Base-by-base conservation (phyloP, 306 rosid genomes). In the Vicia faba region DNA sequence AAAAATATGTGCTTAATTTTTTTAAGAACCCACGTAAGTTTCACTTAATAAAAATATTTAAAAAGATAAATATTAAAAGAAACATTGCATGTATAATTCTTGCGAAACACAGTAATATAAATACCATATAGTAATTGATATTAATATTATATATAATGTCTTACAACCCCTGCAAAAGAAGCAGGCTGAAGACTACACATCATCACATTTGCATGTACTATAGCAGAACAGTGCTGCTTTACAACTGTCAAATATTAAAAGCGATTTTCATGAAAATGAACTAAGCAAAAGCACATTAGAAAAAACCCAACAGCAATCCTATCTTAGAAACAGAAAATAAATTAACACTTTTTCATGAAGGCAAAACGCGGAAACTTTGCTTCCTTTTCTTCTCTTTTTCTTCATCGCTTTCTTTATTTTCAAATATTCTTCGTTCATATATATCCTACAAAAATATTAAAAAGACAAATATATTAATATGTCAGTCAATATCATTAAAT, bases 361-460 rank as follows among this genome's bases (percentile, higher is more conserved):
- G 51, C 64, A 56, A 68, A 64, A 77, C 63, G 64, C 75, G 80
- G 85, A 81, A 81, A 77, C 82, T 81, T 77, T 69, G 85, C 80
- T 73, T 81, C 82, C 82, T 64, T 16, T 61, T 11, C 14, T 59
- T 57, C 65, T 44, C 48, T 63, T 29, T 41, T 12, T 50, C 39
- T 11, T 73, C 66, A 39, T 71, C 79, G 74, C 79, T 76, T 74
- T 64, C 84, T 81, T 89, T 82, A 86, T 86, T 88, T 60, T 28
- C 71, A 51, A 61, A 53, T 62, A 58, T 59, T 44, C 77, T 46
- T 38, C 75, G 71, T 4, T 31, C n/a, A n/a, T 18, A 31, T 15
- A 35, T 18, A 71, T 44, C 84, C 91, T 86, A 81, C 70, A 54
- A 23, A 15, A n/a, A 74, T 4, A 15, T 4, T 33, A 33, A 12